Evolutionary conservation across 169 alveolate species (phyloP), one percentile per base, ranked within the genome.

Genomic region (Plasmodium gonderi): DNA sequence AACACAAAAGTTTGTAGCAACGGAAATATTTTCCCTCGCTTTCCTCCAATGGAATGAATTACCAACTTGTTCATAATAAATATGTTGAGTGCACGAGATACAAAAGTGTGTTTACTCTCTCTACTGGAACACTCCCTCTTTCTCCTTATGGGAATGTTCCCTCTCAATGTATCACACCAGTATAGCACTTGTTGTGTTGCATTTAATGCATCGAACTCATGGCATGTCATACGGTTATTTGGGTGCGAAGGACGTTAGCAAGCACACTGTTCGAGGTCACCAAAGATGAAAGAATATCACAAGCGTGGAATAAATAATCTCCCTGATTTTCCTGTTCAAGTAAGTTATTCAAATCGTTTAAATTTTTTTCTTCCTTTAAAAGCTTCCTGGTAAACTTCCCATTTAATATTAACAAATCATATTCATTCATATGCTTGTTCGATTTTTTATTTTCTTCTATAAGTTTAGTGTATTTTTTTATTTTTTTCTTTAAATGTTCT

Each of bases 361-460:
- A 49, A n/a, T 72, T 49, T 44, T 83, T 69, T 47, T 83, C 67
- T 72, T 83, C 92, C 44, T 83, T 83, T 17, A 83, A 49, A 83
- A 83, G 20, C 9, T 72, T 83, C 64, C 92, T 83, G 40, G 92
- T 83, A 72, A 64, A 83, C n/a, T 83, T 83, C 29, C 92, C 92
- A 83, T 83, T 83, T 29, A 83, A 72, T 83, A 83, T 47, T 83
- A 83, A 72, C 44, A 83, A 47, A 60, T 83, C 92, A 49, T 83
- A 83, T 20, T 38, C 83, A 49, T 47, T 83, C 77, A 83, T 69
- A 72, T 83, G 80, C n/a, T 74, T 69, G 64, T 83, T 83, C 42
- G 17, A 14, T 17, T 83, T 72, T 69, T 83, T 83, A 83, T 83
- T 83, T 38, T 54, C 68, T 0, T 83, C 92, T 8, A 83, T 83